Evolutionary conservation across 192 early-diverging fungal genomes (phyloP).

Genomic region (Coemansia sp.): DNA sequence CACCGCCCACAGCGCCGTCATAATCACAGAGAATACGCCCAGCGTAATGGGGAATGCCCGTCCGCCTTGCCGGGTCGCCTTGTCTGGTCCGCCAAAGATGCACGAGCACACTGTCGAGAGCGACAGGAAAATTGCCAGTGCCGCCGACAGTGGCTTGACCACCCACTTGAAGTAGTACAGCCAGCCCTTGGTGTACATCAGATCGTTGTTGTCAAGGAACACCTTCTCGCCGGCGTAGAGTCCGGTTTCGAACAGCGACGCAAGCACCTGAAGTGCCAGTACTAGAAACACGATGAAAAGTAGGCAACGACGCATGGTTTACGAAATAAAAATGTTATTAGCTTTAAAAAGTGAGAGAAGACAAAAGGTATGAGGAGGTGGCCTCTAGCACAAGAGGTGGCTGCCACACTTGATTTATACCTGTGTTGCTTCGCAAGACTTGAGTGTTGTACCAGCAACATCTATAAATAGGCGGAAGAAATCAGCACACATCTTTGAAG

Average conservation of each 20-base stretch:
- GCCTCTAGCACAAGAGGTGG: background rate
- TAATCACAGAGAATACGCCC: constrained; percentile 37
- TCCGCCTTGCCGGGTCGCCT: constrained; percentile 15
- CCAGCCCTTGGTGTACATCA: constrained; percentile 52
- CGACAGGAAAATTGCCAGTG: constrained; percentile 34
- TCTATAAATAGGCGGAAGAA: background rate
- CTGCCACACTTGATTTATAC: background rate
- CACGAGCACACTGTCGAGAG: constrained; percentile 48
- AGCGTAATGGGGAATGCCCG: constrained; percentile 31
- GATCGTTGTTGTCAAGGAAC: constrained; percentile 44
- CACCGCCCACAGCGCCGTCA: constrained; percentile 53
- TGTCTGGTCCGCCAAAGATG: constrained; percentile 41
- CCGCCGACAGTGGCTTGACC: constrained; percentile 49
- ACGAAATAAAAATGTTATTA: background rate
- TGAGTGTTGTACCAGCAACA: background rate
- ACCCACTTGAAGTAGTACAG: constrained; percentile 58
- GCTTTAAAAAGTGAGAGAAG: constrained; percentile 9
- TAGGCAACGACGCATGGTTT: constrained; percentile 38
- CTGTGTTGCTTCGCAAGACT: background rate
- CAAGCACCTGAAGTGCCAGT: constrained; percentile 36
- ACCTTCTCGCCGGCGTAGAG: constrained; percentile 52
- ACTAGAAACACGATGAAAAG: constrained; percentile 33
- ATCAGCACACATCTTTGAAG: background rate
- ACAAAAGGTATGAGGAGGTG: background rate
- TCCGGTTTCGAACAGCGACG: constrained; percentile 49